These are phyloP conservation scores for Ophiocordyceps camponoti-saundersi DNA, from an alignment of 2,329 filamentous ascomycete genomes.

Conservation along the genomic window DNA sequence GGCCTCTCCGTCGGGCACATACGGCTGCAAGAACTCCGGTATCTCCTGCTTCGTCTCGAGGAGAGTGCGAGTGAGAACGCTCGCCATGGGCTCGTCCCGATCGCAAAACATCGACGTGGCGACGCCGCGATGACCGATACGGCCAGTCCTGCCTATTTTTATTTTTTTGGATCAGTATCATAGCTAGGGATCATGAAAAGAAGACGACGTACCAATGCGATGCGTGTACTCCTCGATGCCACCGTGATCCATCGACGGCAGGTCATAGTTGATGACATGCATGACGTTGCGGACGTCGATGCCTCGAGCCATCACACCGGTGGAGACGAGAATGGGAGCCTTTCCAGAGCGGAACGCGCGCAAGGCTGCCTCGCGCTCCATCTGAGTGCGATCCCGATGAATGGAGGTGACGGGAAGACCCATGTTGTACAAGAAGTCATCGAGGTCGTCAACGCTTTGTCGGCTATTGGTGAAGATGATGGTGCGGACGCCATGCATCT, in stretches of 20 bases:
- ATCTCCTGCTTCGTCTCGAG: constrained; percentile 63
- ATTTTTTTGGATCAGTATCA: neutral
- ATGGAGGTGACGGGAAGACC: constrained; percentile 74
- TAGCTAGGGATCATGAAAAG: neutral
- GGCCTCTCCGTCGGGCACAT: constrained; percentile 38
- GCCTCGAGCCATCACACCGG: constrained; percentile 73
- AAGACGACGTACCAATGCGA: constrained; percentile 55
- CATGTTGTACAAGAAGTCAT: constrained; percentile 74
- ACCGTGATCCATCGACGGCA: constrained; percentile 58
- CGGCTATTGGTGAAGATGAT: constrained; percentile 85
- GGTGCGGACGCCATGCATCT: constrained; percentile 56
- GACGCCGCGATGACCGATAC: constrained; percentile 73
- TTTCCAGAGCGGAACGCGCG: constrained; percentile 63
- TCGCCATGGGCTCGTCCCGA: constrained; percentile 53
- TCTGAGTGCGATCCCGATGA: constrained; percentile 72
- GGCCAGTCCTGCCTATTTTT: constrained; percentile 69
- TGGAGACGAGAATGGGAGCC: constrained; percentile 69
- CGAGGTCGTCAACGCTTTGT: constrained; percentile 60
- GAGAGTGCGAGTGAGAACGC: constrained; percentile 62
- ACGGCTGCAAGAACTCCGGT: constrained; percentile 62
- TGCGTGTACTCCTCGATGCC: constrained; percentile 90
- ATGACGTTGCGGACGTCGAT: constrained; percentile 75
- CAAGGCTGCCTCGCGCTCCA: constrained; percentile 83
- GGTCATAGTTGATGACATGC: constrained; percentile 87
- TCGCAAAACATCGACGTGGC: constrained; percentile 85